A percentile compares a stretch with the other conserved stretches of the same genome.
These are phyloP conservation scores for Apophysomyces sp. DNA, from an alignment of 371 early-diverging fungal species.

Conservation along the genomic window DNA sequence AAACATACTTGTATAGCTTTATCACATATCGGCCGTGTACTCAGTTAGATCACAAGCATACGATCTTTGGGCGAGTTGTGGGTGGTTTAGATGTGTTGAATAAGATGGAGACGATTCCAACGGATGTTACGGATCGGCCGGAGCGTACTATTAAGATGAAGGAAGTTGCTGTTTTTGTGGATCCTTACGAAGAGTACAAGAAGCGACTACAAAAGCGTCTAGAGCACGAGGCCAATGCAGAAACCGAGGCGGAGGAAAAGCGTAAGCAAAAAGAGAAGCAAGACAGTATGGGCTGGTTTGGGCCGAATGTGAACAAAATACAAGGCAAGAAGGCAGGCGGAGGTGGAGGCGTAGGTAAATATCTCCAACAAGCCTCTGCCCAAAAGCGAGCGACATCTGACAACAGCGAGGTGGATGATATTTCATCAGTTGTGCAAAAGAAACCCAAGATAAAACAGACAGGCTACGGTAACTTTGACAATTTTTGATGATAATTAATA, in stretches of 20 bases:
- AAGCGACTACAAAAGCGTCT: slow-evolving; percentile 55
- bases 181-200: slow-evolving; percentile 83
- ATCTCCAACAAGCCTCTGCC: slow-evolving; percentile 45
- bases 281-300: slow-evolving; percentile 72
- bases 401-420: slow-evolving; percentile 7
- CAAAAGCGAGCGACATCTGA: background rate
- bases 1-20: slow-evolving; percentile 54
- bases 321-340: slow-evolving; percentile 10
- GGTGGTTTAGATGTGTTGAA: slow-evolving; percentile 82
- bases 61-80: slow-evolving; percentile 86
- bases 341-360: slow-evolving; percentile 65
- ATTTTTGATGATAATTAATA: slow-evolving; percentile 21
- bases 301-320: slow-evolving; percentile 53
- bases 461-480: slow-evolving; percentile 5
- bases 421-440: slow-evolving; percentile 29
- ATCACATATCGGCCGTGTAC: slow-evolving; percentile 78
- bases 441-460: slow-evolving; percentile 9
- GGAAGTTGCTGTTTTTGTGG: slow-evolving; percentile 74
- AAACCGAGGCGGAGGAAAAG: slow-evolving; percentile 44
- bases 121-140: slow-evolving; percentile 75
- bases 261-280: slow-evolving; percentile 43
- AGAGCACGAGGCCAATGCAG: slow-evolving; percentile 41
- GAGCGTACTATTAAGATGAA: slow-evolving; percentile 69
- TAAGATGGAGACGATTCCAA: slow-evolving; percentile 75
- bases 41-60: slow-evolving; percentile 91